Percentiles rank a stretch among this genome's conserved stretches.
These are phyloP conservation scores for Dorcoceras hygrometricum DNA, from an alignment of 257 asterid genomes.

Conservation along the genomic window DNA sequence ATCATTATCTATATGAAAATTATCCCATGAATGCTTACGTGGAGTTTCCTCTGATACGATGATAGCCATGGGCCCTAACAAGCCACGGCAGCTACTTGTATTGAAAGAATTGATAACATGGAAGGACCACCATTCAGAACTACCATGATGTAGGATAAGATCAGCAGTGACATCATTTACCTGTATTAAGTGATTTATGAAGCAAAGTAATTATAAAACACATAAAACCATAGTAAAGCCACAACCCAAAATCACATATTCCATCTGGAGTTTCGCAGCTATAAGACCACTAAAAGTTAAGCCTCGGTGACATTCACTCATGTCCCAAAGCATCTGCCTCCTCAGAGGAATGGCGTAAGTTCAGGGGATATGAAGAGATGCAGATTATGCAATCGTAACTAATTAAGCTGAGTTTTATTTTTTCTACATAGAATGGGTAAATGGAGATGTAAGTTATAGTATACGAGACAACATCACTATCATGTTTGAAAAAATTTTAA, in stretches of 20 bases:
- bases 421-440: not conserved
- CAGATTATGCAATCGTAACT: not conserved
- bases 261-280: not conserved
- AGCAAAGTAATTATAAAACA: not conserved
- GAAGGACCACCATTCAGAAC: conserved; percentile 90
- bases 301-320: not conserved
- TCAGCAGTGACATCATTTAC: conserved; percentile 74
- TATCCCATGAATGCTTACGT: conserved; percentile 51
- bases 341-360: not conserved
- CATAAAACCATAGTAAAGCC: not conserved
- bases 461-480: too few species aligned
- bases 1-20: not conserved
- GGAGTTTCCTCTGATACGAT: conserved; percentile 98
- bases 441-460: too few species aligned
- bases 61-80: conserved; percentile 91
- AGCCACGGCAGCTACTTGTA: conserved; percentile 58
- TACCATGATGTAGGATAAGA: conserved; percentile 61
- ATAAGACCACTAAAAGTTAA: not conserved
- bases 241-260: not conserved
- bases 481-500: too few species aligned
- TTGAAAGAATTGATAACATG: conserved; percentile 54
- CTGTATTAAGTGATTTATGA: conserved; percentile 33
- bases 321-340: not conserved
- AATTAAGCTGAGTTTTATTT: not conserved
- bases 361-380: not conserved